Base-by-base conservation (phyloP, 164 flowering plant genomes). In the Santalum album region DNA sequence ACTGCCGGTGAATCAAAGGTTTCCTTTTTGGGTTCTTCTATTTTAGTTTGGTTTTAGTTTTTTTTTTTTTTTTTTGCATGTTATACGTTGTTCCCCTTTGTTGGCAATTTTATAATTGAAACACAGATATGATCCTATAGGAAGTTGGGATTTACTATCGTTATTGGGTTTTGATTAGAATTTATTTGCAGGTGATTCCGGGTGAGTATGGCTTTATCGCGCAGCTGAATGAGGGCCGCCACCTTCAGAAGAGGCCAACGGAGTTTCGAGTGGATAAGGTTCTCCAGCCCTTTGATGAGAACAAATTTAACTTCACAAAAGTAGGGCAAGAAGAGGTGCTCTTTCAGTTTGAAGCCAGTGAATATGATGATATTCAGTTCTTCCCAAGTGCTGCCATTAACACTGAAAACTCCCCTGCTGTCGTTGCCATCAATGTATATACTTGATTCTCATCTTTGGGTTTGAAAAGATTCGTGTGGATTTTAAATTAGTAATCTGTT, bases 261-360 rank as follows among this genome's bases (percentile, higher is more conserved):
- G 88, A 80, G 53, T 82, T 82, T 63, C 83, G 78, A 11, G 85
- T 82, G 21, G 85, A 82, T 62, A 80, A 78, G 72, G 88, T 82
- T 47, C 73, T 82, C 50, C 85, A 79, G 66, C 78, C 85, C 49
- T 82, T 79, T 64, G 85, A 82, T 69, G 83, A 70, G n/a, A 74
- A 34, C 70, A 82, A 82, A 52, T 82, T 82, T 72, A 82, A 82
- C 79, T 82, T 82, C 69, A 82, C 88, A 19, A 82, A 82, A 69
- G 76, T 82, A 56, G 88, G 88, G 29, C 82, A 82, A 60, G 88
- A 82, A 34, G 88, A 82, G 75, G 76, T 79, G 54, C 81, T 82
- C 25, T 82, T 82, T 61, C 85, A 77, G 64, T 79, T 82, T 64
- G 79, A 68, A 61, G 68, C 73, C 19, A 77, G 73, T 27, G 74